Evolutionary conservation across 306 rosid species (phyloP).

Genomic region (Sicyos edulis): DNA sequence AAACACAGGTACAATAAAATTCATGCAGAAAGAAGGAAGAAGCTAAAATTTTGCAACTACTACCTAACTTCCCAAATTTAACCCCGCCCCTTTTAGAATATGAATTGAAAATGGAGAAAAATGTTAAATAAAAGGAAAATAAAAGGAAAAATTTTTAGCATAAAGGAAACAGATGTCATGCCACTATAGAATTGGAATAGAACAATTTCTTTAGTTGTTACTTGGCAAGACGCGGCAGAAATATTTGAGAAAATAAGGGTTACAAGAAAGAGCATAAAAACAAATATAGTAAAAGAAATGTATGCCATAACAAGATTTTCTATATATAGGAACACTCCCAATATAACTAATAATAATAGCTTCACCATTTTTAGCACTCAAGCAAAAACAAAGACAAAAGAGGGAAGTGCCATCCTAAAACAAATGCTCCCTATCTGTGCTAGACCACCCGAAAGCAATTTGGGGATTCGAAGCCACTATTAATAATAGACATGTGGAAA

Average conservation of each 20-base stretch:
- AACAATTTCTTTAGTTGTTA: slow-evolving; percentile 5
- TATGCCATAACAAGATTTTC: background rate
- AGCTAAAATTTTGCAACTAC: slow-evolving; percentile 27
- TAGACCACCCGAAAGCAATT: background rate
- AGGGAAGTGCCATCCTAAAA: background rate
- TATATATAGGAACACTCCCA: background rate
- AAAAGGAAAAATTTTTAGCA: background rate
- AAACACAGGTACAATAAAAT: slow-evolving; percentile 23
- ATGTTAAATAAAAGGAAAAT: background rate
- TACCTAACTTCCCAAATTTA: slow-evolving; percentile 31
- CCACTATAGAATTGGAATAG: slow-evolving; percentile 12
- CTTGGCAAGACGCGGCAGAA: slow-evolving; percentile 1
- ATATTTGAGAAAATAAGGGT: background rate
- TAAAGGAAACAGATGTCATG: slow-evolving; percentile 21
- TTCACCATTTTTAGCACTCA: background rate
- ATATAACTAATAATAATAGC: background rate
- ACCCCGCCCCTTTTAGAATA: slow-evolving; percentile 33
- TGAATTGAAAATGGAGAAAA: slow-evolving; percentile 18
- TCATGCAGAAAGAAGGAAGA: slow-evolving; percentile 18
- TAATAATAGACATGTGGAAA: background rate
- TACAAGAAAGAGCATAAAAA: background rate
- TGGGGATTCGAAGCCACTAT: background rate
- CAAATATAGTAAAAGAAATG: slow-evolving; percentile 17
- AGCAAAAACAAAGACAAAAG: background rate
- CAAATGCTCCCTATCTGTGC: background rate